Base-by-base conservation (phyloP, 306 rosid species). In the Vigna nakashimae region DNA sequence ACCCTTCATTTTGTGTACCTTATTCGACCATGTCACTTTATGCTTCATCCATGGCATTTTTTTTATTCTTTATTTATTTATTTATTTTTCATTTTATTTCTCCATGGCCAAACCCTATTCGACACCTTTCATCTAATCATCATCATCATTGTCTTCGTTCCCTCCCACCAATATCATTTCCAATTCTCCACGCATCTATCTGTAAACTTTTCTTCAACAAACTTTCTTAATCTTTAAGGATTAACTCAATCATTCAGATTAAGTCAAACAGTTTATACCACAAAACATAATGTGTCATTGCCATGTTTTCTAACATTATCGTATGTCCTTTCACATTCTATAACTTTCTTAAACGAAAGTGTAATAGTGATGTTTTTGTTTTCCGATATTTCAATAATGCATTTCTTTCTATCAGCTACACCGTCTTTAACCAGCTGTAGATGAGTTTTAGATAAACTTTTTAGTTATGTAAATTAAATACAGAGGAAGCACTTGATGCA, bases 1-100 rank as follows among this genome's bases (percentile, higher is more conserved):
- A 26, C 69, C 71, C 34, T 48, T 28, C 0, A 2, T 14, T 20
- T 45, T n/a, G 0, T 17, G 32, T 34, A n/a, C 50, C 46, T 42
- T 42, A 70, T 53, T 52, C 65, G 51, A 71, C 50, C 36, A 52
- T 74, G 79, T 46, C 78, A 26, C 45, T 58, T 73, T 57, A 68
- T 24, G 42, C 43, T 68, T 68, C 40, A 3, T 22, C 12, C 22
- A 40, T 36, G 18, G 9, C 66, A 40, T 72, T 72, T 12, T 1
- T 9, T 28, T 38, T 38, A 1, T 70, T 55, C 3, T 9, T 59
- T 7, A 15, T 62, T 26, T 26, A 26, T 26, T 26, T 16, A 1
- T 38, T 4, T 12, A n/a, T 7, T 53, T 15, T 8, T 40, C 3
- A 1, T 40, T 9, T 9, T 42, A 34, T 30, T 40, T 40, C 9